These are phyloP conservation scores for Clitopilus hobsonii DNA, from an alignment of 768 basidiomycete species.

Conservation along the genomic window DNA sequence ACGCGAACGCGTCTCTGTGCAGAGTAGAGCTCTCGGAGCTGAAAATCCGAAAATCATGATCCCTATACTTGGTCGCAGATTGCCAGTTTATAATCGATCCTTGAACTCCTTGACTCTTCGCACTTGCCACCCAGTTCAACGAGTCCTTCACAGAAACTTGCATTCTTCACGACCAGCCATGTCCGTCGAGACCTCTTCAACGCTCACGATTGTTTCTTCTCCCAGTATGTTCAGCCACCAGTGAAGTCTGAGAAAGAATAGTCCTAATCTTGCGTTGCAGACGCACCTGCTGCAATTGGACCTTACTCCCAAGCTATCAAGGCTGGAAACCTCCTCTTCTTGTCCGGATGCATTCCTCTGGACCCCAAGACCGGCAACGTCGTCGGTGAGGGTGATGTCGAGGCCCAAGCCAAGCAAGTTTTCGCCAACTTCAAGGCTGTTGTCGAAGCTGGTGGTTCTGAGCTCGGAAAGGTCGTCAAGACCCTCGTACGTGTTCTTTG, in stretches of 20 bases:
- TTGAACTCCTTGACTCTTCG: background rate
- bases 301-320: slow-evolving; percentile 90
- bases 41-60: background rate
- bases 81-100: slow-evolving; percentile 13
- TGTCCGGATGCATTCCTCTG: slow-evolving; percentile 85
- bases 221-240: slow-evolving; percentile 24
- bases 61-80: slow-evolving; percentile 8
- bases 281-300: slow-evolving; percentile 74
- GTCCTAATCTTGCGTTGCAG: slow-evolving; percentile 28
- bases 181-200: slow-evolving; percentile 32
- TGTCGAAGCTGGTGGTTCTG: slow-evolving; percentile 77
- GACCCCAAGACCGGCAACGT: slow-evolving; percentile 68
- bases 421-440: slow-evolving; percentile 84
- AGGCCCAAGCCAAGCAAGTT: slow-evolving; percentile 77
- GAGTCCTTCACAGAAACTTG: slow-evolving; percentile 3
- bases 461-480: slow-evolving; percentile 81
- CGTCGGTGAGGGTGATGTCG: slow-evolving; percentile 63
- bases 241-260: background rate
- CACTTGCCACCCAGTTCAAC: background rate
- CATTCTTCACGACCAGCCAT: slow-evolving; percentile 17
- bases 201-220: slow-evolving; percentile 36
- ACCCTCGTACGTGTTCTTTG: slow-evolving; percentile 62
- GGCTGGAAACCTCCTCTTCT: slow-evolving; percentile 79
- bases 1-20: slow-evolving; percentile 3
- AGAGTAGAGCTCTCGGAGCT: slow-evolving; percentile 2